Evolutionary conservation across 108 stramenopile genomes (phyloP).

Genomic region (Seminavis robusta): DNA sequence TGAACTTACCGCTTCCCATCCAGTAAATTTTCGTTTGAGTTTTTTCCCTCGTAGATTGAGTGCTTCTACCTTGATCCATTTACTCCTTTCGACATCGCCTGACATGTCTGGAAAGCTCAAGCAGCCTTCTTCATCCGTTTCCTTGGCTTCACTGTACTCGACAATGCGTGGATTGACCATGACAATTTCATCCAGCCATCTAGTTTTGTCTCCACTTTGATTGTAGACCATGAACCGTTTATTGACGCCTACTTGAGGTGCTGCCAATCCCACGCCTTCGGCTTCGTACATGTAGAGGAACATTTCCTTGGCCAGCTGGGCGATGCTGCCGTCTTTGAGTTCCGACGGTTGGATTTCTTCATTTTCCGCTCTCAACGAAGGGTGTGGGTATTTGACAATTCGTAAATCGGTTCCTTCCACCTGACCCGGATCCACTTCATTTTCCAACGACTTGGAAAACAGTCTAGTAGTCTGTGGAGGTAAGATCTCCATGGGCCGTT

Average conservation of each 20-base stretch:
- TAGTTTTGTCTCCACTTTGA: slow-evolving; percentile 46
- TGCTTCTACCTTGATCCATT: slow-evolving; percentile 94
- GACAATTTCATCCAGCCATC: slow-evolving; percentile 22
- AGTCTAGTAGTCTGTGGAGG: no score
- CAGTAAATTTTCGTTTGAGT: slow-evolving; percentile 81
- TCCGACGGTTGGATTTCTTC: slow-evolving; percentile 9
- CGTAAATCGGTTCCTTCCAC: slow-evolving; percentile 80
- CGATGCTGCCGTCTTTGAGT: slow-evolving; percentile 42
- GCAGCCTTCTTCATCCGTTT: slow-evolving; percentile 86
- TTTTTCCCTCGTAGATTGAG: slow-evolving; percentile 51
- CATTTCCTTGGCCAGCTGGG: slow-evolving; percentile 88
- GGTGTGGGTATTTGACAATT: slow-evolving; percentile 92
- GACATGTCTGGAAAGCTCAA: slow-evolving; percentile 89
- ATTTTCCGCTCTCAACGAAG: slow-evolving; percentile 4
- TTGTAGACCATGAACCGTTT: slow-evolving; percentile 66
- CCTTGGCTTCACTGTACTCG: slow-evolving; percentile 56
- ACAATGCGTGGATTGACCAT: slow-evolving; percentile 75
- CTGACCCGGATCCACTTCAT: slow-evolving; percentile 80
- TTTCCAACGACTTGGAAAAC: no score
- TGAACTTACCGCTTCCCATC: slow-evolving; percentile 82
- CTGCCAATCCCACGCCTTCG: slow-evolving; percentile 85
- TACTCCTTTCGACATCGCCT: slow-evolving; percentile 71
- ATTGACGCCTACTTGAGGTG: slow-evolving; percentile 85
- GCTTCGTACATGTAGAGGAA: slow-evolving; percentile 95
- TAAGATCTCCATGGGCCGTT: no score